Evolutionary conservation across 352 stramenopile genomes (phyloP).

Genomic region (Globisporangium barbulae): DNA sequence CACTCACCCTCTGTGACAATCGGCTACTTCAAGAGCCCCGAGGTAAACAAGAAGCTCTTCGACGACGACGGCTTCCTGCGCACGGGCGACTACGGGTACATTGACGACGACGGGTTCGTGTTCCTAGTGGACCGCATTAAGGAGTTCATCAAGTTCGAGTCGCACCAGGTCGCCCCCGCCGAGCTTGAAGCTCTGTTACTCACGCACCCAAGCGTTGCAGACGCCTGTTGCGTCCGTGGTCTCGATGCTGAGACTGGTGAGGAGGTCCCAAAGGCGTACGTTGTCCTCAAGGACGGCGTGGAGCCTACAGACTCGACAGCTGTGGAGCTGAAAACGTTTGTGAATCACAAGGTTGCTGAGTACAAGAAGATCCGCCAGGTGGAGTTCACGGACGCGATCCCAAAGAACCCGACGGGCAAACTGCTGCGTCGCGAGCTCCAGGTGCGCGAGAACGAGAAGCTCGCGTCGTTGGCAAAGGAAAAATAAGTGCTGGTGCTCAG

Average conservation of each 20-base stretch:
- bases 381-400: slow-evolving; percentile 85
- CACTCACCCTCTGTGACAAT: slow-evolving; percentile 29
- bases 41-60: slow-evolving; percentile 81
- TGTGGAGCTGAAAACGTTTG: too few relatives aligned
- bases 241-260: slow-evolving; percentile 51
- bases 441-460: slow-evolving; percentile 24
- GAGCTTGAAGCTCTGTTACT: slow-evolving; percentile 92
- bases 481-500: too few relatives aligned
- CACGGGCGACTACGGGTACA: slow-evolving; percentile 89
- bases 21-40: slow-evolving; percentile 86
- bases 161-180: slow-evolving; percentile 89
- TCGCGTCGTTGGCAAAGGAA: too few relatives aligned
- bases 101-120: slow-evolving; percentile 92
- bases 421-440: slow-evolving; percentile 84
- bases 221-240: slow-evolving; percentile 51
- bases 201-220: slow-evolving; percentile 48
- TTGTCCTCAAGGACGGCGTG: slow-evolving; percentile 58
- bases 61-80: slow-evolving; percentile 77
- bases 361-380: slow-evolving; percentile 89
- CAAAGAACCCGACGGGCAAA: slow-evolving; percentile 88
- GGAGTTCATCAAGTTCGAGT: slow-evolving; percentile 95
- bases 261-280: slow-evolving; percentile 91
- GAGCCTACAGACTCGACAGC: too few relatives aligned
- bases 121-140: slow-evolving; percentile 93
- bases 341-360: slow-evolving; percentile 20